A percentile compares a stretch with the other conserved stretches of the same genome.
phyloP scores from a whole-genome alignment of 768 basidiomycete genomes.

The Serendipita sp. region DNA sequence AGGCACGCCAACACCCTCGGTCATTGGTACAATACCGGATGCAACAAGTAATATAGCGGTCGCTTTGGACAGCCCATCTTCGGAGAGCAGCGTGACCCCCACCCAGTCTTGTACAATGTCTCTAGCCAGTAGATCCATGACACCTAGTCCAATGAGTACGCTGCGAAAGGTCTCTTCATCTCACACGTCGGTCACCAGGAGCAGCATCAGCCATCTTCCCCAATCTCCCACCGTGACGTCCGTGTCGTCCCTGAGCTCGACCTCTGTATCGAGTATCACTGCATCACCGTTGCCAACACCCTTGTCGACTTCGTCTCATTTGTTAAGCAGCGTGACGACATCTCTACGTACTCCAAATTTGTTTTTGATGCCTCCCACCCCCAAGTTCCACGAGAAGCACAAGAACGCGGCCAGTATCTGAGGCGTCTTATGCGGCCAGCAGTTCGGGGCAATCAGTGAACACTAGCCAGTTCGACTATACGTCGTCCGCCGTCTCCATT shows the following conservation, averaged over 20 bases:
- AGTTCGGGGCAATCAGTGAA: no score
- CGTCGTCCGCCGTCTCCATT: no score
- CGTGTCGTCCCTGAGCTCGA: neutral
- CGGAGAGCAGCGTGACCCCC: neutral
- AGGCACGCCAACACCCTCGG: no score
- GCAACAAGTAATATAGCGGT: no score
- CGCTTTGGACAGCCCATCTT: neutral
- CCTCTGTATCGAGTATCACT: neutral
- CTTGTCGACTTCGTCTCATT: neutral
- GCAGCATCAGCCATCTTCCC: neutral
- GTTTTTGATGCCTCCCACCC: slow-evolving; percentile 1
- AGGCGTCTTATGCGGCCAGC: no score
- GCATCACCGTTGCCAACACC: neutral
- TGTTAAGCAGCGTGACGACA: neutral
- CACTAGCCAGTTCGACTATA: no score
- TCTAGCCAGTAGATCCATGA: no score
- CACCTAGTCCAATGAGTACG: no score
- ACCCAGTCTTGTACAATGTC: no score
- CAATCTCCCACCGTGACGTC: neutral
- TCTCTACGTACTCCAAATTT: neutral
- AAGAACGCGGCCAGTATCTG: neutral
- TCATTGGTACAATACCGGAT: no score
- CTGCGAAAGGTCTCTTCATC: no score
- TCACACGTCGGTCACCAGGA: neutral
- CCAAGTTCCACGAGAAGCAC: neutral